Percentiles rank a stretch among this genome's conserved stretches.
Conservation (phyloP, 106 monocot genomes). For the Triglochin maritima region DNA sequence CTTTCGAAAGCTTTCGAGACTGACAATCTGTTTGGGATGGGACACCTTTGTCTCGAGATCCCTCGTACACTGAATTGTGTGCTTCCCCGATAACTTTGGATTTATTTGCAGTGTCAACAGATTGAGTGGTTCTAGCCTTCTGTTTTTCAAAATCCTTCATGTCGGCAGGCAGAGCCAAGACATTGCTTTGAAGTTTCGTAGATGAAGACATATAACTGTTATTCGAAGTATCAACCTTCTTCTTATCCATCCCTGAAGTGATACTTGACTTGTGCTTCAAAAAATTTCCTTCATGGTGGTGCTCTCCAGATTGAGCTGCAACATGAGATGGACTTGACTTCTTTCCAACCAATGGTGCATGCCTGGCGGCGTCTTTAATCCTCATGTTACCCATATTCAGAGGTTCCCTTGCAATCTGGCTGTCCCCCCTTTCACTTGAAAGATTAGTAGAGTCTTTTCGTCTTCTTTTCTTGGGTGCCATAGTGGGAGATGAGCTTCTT, state of each 20-base stretch:
- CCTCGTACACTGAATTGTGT: slow-evolving; percentile 26
- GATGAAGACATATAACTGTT: slow-evolving; percentile 23
- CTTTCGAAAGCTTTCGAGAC: slow-evolving; percentile 26
- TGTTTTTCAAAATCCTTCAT: slow-evolving; percentile 38
- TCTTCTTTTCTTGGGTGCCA: slow-evolving; percentile 67
- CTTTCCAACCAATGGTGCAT: slow-evolving; percentile 35
- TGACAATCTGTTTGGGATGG: slow-evolving; percentile 40
- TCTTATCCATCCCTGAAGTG: slow-evolving; percentile 25
- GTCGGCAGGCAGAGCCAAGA: slow-evolving; percentile 17
- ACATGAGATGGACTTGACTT: slow-evolving; percentile 24
- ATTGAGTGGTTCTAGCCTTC: slow-evolving; percentile 19
- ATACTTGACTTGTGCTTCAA: slow-evolving; percentile 34
- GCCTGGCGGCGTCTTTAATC: slow-evolving; percentile 61
- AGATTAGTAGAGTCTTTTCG: slow-evolving; percentile 57
- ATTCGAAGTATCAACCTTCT: slow-evolving; percentile 19
- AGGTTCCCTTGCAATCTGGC: slow-evolving; percentile 21
- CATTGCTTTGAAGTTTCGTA: slow-evolving; percentile 27
- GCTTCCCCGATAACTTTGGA: slow-evolving; percentile 27
- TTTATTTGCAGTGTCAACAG: slow-evolving; percentile 27
- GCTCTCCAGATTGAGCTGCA: slow-evolving; percentile 23
- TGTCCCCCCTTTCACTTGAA: slow-evolving; percentile 18
- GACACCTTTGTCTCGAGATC: slow-evolving; percentile 32
- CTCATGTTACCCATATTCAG: slow-evolving; percentile 24
- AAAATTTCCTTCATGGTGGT: slow-evolving; percentile 45
- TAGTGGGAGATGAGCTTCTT: slow-evolving; percentile 38